Conservation (phyloP, 192 early-diverging fungal species). For the Polychytrium aggregatum region DNA sequence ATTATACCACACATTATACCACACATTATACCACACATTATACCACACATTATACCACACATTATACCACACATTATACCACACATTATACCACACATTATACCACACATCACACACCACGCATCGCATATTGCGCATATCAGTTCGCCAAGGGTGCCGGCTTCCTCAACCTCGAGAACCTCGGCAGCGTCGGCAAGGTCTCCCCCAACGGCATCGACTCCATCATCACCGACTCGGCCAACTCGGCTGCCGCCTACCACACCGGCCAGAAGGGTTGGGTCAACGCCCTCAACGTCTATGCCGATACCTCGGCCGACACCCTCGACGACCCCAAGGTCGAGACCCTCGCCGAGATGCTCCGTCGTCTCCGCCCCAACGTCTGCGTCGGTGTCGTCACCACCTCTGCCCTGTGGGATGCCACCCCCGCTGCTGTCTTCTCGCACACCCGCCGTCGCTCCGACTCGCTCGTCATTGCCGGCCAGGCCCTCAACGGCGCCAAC, state of each 20-base stretch:
- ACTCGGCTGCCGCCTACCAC: conserved; percentile 54
- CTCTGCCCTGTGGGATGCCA: conserved; percentile 49
- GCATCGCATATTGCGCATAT: no score
- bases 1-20: no score
- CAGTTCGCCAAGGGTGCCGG: no score
- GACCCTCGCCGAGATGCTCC: conserved; percentile 44
- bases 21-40: no score
- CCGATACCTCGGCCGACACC: conserved; percentile 41
- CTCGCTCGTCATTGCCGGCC: conserved; percentile 41
- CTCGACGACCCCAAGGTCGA: conserved; percentile 58
- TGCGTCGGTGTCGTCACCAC: conserved; percentile 58
- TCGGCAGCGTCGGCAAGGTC: conserved; percentile 29
- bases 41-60: no score
- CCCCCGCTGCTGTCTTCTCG: conserved; percentile 48
- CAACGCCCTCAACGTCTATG: conserved; percentile 47
- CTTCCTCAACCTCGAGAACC: conserved; percentile 20
- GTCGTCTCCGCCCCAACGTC: conserved; percentile 42
- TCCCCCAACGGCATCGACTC: conserved; percentile 52
- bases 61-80: no score
- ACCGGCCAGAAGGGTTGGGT: conserved; percentile 46
- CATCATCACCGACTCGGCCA: conserved; percentile 58
- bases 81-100: no score
- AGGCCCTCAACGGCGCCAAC: conserved; percentile 7
- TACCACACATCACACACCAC: no score
- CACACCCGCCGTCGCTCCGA: conserved; percentile 48